Evolutionary conservation across 345 rosid genomes (phyloP).

Genomic region (Salix caprea): DNA sequence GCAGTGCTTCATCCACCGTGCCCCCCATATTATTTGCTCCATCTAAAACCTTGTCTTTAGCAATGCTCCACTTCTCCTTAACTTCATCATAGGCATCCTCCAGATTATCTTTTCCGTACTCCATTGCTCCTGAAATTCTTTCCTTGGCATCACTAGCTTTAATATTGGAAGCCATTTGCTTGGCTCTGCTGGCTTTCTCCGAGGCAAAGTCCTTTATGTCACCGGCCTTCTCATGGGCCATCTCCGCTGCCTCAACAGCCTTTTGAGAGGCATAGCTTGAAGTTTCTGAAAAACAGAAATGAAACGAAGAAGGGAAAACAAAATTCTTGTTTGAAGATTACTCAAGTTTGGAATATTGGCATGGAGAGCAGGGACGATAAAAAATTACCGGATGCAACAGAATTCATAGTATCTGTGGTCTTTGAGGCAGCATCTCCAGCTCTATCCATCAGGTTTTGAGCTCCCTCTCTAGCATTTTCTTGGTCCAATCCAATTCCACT

Average conservation of each 20-base stretch:
- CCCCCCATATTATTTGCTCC: neutral
- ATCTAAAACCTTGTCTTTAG: conserved; percentile 5
- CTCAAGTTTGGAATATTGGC: neutral
- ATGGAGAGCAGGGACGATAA: neutral
- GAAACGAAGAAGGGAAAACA: neutral
- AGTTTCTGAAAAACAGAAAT: conserved; percentile 13
- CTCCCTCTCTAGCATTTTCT: conserved; percentile 10
- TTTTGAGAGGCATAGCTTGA: conserved; percentile 30
- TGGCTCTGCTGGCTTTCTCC: conserved; percentile 3
- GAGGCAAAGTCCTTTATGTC: conserved; percentile 19
- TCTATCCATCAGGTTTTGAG: conserved; percentile 17
- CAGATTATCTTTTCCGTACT: conserved; percentile 23
- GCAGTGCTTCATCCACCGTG: conserved; percentile 11
- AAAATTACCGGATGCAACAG: conserved; percentile 30
- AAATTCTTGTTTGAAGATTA: neutral
- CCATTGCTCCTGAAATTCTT: conserved; percentile 17
- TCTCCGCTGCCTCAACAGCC: conserved; percentile 22
- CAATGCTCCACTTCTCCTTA: neutral
- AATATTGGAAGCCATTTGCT: neutral
- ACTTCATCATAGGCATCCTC: neutral
- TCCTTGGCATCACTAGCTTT: conserved; percentile 24
- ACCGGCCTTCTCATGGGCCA: conserved; percentile 16
- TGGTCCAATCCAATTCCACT: conserved; percentile 18
- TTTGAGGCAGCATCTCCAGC: conserved; percentile 36
- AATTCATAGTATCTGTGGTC: conserved; percentile 22